A percentile compares a stretch with the other conserved stretches of the same genome.
Evolutionary conservation across 192 early-diverging fungal genomes (phyloP).

Genomic region (Podochytrium sp.): DNA sequence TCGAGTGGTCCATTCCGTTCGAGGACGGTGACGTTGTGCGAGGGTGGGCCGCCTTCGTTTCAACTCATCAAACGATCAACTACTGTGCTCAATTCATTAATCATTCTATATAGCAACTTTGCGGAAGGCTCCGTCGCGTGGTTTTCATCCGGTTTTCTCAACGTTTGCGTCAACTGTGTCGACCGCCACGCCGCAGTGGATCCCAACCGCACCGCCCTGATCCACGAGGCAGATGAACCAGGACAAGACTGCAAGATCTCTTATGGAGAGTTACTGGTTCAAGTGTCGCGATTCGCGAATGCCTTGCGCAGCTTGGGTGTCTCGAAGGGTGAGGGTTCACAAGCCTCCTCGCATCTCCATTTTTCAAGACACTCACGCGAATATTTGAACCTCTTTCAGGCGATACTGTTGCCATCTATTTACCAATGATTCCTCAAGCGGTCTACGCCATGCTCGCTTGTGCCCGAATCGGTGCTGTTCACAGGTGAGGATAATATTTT

Average conservation of each 20-base stretch:
- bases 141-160: constrained; percentile 91
- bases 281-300: constrained; percentile 86
- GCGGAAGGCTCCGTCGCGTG: constrained; percentile 86
- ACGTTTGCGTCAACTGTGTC: constrained; percentile 92
- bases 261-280: constrained; percentile 76
- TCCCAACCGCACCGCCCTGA: constrained; percentile 69
- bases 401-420: constrained; percentile 93
- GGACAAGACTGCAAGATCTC: constrained; percentile 75
- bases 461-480: constrained; percentile 87
- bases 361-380: constrained; percentile 37
- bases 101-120: constrained; percentile 58
- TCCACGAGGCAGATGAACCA: constrained; percentile 64
- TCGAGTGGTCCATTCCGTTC: constrained; percentile 85
- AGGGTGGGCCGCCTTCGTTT: constrained; percentile 41
- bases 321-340: constrained; percentile 61
- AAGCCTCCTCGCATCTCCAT: neutral
- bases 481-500: constrained; percentile 51
- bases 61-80: neutral
- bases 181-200: constrained; percentile 84
- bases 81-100: neutral
- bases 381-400: constrained; percentile 42
- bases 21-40: constrained; percentile 55
- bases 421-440: constrained; percentile 96
- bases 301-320: constrained; percentile 80
- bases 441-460: constrained; percentile 91